Base-by-base conservation (phyloP, 192 early-diverging fungal species). In the Coemansia sp. region DNA sequence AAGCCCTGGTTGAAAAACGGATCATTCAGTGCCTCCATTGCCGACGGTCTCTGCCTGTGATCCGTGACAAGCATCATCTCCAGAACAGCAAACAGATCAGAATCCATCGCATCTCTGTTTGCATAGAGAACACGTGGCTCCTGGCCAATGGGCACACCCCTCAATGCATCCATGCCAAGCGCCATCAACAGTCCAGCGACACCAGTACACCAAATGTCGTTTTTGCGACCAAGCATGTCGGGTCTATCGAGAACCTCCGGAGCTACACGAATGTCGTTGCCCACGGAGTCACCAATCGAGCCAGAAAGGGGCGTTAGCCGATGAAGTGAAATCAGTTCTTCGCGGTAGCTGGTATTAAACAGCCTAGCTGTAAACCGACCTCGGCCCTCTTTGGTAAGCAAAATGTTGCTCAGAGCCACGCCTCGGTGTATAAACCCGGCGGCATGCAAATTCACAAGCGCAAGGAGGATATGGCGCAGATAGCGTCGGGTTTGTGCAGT, bases 171-270 rank as follows among this genome's bases (percentile, higher is more conserved):
- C 12, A 79, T 64, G 14, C 92, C 92, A 74, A 89, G 86, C 5
- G 88, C 64, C 92, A 93, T 93, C 55, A 91, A 88, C 45, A 92
- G 66, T 15, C 88, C 87, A 0, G 89, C 82, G 15, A 90, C 72
- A 18, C 90, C 91, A 1, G 87, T 76, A 51, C 88, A 90, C 88
- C 89, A 93, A 17, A 93, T 85, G 71, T 93, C 92, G 70, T 92
- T 92, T 57, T 92, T 92, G 55, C 87, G 70, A 14, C 86, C 88
- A 62, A 89, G 88, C 12, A 87, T 74, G 18, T 87, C 85, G 0
- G 90, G 87, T 3, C 84, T 67, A 28, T 90, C 88, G 22, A 85
- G 74, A 12, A 88, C 76, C 66, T 92, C 91, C 2, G 90, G 90
- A 14, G 90, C 83, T 8, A 85, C 78, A 65, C 89, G 74, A 9